Evolutionary conservation across 176 grass and related monocot species (phyloP).

Genomic region (Triticum timopheevii): DNA sequence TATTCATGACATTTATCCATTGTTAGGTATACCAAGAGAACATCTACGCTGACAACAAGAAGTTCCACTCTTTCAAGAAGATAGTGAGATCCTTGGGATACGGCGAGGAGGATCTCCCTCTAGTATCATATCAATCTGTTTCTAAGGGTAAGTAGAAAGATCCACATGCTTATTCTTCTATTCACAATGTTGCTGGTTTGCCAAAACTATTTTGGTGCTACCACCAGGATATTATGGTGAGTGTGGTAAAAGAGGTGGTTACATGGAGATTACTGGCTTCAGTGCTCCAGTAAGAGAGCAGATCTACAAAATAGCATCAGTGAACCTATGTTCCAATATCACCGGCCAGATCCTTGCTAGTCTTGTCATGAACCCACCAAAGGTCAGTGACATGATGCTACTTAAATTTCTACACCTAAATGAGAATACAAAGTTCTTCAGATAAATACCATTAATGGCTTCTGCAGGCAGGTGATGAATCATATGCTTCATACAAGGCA

Average conservation of each 20-base stretch:
- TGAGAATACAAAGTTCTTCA: background rate
- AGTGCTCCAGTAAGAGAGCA: conserved; percentile 85
- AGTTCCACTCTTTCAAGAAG: conserved; percentile 99
- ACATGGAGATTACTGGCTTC: conserved; percentile 95
- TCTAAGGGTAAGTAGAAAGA: conserved; percentile 70
- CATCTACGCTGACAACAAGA: conserved; percentile 82
- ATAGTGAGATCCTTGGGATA: conserved; percentile 80
- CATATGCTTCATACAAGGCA: conserved; percentile 71
- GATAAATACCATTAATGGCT: conserved; percentile 9
- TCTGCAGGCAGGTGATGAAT: conserved; percentile 83
- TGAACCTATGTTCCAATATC: conserved; percentile 97
- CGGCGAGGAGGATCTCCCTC: conserved; percentile 54
- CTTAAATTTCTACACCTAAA: conserved; percentile 21
- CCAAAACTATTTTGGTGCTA: conserved; percentile 30
- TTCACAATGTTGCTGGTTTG: background rate
- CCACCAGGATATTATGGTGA: conserved; percentile 88
- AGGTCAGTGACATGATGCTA: conserved; percentile 42
- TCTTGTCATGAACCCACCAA: conserved; percentile 93
- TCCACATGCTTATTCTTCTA: conserved; percentile 15
- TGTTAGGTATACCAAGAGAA: conserved; percentile 95
- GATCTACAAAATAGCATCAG: conserved; percentile 94
- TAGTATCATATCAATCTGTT: conserved; percentile 92
- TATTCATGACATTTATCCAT: conserved; percentile 13
- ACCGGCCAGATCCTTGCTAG: conserved; percentile 91
- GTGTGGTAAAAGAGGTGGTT: conserved; percentile 98